These are phyloP conservation scores for Globisporangium paddicum DNA, from an alignment of 352 stramenopile species.

Conservation along the genomic window DNA sequence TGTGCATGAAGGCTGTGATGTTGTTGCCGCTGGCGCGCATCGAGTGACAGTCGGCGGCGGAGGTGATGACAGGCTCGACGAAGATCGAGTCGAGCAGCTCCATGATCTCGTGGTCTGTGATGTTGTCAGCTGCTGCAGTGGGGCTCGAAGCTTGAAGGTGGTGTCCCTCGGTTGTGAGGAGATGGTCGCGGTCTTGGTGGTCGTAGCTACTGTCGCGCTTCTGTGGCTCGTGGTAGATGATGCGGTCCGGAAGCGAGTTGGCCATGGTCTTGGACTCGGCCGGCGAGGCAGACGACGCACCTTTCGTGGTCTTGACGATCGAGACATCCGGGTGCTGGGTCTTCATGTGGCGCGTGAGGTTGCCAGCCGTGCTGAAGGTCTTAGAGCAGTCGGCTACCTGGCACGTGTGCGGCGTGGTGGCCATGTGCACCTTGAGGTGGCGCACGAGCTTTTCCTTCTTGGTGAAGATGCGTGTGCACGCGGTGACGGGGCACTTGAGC, in stretches of 20 bases:
- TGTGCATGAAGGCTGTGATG: background rate
- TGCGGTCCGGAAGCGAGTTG: background rate
- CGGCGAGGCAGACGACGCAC: no score
- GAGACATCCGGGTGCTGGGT: conserved; percentile 39
- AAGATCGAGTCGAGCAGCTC: conserved; percentile 18
- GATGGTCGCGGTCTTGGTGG: no score
- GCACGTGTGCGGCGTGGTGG: conserved; percentile 47
- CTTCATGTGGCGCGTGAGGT: conserved; percentile 65
- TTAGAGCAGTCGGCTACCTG: conserved; percentile 43
- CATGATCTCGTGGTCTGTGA: conserved; percentile 15
- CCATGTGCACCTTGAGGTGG: conserved; percentile 47
- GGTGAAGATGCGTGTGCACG: conserved; percentile 43
- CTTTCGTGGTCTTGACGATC: conserved; percentile 6
- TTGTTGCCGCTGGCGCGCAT: background rate
- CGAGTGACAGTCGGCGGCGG: background rate
- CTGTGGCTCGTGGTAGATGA: background rate
- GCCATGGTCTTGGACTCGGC: background rate
- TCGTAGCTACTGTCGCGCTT: background rate
- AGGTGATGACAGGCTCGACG: background rate
- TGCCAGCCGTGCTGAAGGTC: conserved; percentile 63
- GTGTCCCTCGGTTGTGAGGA: background rate
- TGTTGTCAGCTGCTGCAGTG: no score
- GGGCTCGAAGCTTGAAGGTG: no score
- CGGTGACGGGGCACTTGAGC: conserved; percentile 35
- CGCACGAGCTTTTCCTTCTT: conserved; percentile 45